Percentiles rank a stretch among this genome's conserved stretches.
Conservation (phyloP, 2,329 filamentous ascomycete species). For the Ascocoryne sarcoides region DNA sequence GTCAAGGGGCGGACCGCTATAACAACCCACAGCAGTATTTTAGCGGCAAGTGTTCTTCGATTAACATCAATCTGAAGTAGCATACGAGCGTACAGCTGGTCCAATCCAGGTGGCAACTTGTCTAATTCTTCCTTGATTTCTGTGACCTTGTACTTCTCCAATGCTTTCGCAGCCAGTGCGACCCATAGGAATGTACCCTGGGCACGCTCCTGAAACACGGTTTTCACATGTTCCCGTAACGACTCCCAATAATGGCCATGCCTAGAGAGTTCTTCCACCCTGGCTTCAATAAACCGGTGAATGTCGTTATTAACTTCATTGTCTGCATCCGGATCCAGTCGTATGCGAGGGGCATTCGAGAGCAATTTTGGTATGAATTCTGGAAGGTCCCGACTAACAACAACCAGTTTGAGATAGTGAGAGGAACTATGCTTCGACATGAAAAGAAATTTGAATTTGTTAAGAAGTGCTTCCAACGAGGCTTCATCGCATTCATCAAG, state of each 20-base stretch:
- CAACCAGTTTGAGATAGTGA: constrained; percentile 17
- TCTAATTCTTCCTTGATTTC: constrained; percentile 19
- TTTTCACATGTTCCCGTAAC: constrained; percentile 11
- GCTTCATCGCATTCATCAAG: constrained; percentile 15
- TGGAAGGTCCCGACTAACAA: constrained; percentile 19
- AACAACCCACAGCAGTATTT: constrained; percentile 25
- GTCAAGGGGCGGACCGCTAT: constrained; percentile 24
- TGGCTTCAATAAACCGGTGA: constrained; percentile 19
- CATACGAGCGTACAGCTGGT: constrained; percentile 25
- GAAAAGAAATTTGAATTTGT: constrained; percentile 1
- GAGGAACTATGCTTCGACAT: constrained; percentile 3
- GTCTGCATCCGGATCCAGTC: constrained; percentile 22
- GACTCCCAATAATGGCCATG: constrained; percentile 10
- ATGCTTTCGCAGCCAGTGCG: constrained; percentile 9
- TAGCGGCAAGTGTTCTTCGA: constrained; percentile 10
- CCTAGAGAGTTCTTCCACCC: constrained; percentile 15
- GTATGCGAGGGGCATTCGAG: constrained; percentile 14
- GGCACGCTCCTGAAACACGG: constrained; percentile 17
- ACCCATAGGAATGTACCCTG: constrained; percentile 30
- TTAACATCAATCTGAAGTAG: constrained; percentile 19
- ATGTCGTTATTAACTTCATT: constrained; percentile 20
- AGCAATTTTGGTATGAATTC: constrained; percentile 10
- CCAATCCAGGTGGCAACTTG: constrained; percentile 20
- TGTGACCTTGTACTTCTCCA: constrained; percentile 7
- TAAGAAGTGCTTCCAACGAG: constrained; percentile 10